phyloP scores from a whole-genome alignment of 768 basidiomycete species.

The Tricholomella constricta region DNA sequence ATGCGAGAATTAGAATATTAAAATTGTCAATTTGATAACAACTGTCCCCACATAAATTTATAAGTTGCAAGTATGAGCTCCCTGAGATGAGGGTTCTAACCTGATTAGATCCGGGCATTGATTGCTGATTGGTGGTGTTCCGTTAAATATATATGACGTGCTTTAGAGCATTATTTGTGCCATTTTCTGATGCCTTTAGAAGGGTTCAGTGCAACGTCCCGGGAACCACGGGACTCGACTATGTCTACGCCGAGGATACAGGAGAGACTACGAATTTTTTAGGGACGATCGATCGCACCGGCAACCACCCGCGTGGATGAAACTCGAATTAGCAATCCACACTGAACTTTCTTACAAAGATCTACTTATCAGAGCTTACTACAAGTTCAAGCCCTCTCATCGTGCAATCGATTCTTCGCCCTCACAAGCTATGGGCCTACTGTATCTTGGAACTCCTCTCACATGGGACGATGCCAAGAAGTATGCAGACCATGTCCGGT shows the following conservation, averaged over 20 bases:
- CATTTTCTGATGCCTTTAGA: background rate
- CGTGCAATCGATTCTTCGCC: background rate
- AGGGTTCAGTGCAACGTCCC: background rate
- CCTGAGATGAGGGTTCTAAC: background rate
- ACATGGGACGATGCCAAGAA: slow-evolving; percentile 88
- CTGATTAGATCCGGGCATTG: background rate
- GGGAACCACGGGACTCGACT: background rate
- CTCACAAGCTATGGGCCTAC: slow-evolving; percentile 72
- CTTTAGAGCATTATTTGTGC: background rate
- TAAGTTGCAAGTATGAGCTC: too few species aligned
- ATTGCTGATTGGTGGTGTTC: background rate
- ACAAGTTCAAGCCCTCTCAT: background rate
- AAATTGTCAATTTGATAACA: background rate
- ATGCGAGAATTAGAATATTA: background rate
- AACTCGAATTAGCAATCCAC: slow-evolving; percentile 20
- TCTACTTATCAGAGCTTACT: background rate
- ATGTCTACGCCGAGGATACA: background rate
- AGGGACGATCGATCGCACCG: slow-evolving; percentile 8
- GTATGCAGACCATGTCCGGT: slow-evolving; percentile 85
- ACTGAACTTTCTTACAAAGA: slow-evolving; percentile 21
- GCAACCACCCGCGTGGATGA: background rate
- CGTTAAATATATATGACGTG: background rate
- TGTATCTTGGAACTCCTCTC: slow-evolving; percentile 91
- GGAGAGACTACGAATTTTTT: background rate
- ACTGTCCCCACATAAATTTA: too few species aligned